Conservation (phyloP, 495 filamentous ascomycete genomes). For the Thozetella sp. region DNA sequence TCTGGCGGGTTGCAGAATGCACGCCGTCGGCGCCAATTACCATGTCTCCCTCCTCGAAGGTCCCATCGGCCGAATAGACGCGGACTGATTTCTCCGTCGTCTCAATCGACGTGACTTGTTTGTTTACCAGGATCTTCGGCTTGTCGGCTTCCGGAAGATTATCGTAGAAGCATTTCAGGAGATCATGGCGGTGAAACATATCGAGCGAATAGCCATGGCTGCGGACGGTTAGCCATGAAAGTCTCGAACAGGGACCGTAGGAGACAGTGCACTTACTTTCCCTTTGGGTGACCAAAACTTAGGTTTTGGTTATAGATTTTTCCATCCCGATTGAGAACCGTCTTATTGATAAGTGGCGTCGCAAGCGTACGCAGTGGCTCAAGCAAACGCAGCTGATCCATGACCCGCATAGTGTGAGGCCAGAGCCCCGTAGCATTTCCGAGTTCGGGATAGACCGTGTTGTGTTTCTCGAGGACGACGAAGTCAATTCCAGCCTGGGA, state of each 20-base stretch:
- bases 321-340: neutral
- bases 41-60: slow-evolving; percentile 38
- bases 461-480: slow-evolving; percentile 43
- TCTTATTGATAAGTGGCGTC: slow-evolving; percentile 15
- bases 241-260: too few species aligned
- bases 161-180: slow-evolving; percentile 34
- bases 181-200: slow-evolving; percentile 29
- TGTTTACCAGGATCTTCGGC: slow-evolving; percentile 23
- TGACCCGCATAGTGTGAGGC: slow-evolving; percentile 25
- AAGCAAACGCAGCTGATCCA: slow-evolving; percentile 48
- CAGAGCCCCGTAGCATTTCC: slow-evolving; percentile 39
- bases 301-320: neutral
- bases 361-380: slow-evolving; percentile 22
- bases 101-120: slow-evolving; percentile 26
- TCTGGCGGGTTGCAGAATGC: slow-evolving; percentile 39
- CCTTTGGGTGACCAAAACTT: neutral
- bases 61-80: slow-evolving; percentile 38
- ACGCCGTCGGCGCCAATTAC: slow-evolving; percentile 56
- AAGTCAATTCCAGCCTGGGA: slow-evolving; percentile 43
- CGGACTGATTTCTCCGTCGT: slow-evolving; percentile 17
- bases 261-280: neutral
- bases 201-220: slow-evolving; percentile 17
- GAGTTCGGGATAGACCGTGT: slow-evolving; percentile 29
- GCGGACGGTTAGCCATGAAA: too few species aligned
- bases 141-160: slow-evolving; percentile 27